Percentiles rank a stretch among this genome's conserved stretches.
phyloP scores from a whole-genome alignment of 2,329 filamentous ascomycete genomes.

The Mariannaea sp. region DNA sequence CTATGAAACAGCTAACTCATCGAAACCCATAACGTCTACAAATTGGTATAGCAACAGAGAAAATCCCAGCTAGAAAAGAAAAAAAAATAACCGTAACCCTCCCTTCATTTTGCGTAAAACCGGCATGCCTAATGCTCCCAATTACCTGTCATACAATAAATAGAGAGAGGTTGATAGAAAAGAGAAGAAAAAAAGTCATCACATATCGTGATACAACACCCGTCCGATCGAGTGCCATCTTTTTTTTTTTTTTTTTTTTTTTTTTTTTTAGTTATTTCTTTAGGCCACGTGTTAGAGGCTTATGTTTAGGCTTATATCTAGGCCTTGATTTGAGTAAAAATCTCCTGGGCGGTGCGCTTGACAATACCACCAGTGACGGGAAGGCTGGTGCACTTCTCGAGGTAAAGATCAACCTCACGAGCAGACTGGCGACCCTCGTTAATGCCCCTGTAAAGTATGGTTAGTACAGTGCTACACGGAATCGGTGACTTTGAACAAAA shows the following conservation, averaged over 20 bases:
- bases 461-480: conserved; percentile 1
- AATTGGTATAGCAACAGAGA: conserved; percentile 32
- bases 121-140: conserved; percentile 26
- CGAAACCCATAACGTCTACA: conserved; percentile 23
- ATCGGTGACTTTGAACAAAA: conserved; percentile 24
- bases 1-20: conserved; percentile 5
- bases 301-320: no score
- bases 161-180: conserved; percentile 2
- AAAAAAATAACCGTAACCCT: conserved; percentile 14
- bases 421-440: conserved; percentile 95
- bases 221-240: background rate
- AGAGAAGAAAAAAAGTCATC: conserved; percentile 6
- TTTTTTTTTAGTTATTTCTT: background rate
- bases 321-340: conserved; percentile 50
- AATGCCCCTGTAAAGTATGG: conserved; percentile 69
- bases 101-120: conserved; percentile 18
- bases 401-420: conserved; percentile 87
- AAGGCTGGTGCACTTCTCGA: conserved; percentile 77
- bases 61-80: background rate
- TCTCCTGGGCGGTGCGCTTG: conserved; percentile 77
- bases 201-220: conserved; percentile 4
- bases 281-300: no score
- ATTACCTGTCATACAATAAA: conserved; percentile 15
- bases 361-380: conserved; percentile 93
- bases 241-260: conserved; percentile 2